Base-by-base conservation (phyloP, 495 filamentous ascomycete genomes). In the Podospora didyma region DNA sequence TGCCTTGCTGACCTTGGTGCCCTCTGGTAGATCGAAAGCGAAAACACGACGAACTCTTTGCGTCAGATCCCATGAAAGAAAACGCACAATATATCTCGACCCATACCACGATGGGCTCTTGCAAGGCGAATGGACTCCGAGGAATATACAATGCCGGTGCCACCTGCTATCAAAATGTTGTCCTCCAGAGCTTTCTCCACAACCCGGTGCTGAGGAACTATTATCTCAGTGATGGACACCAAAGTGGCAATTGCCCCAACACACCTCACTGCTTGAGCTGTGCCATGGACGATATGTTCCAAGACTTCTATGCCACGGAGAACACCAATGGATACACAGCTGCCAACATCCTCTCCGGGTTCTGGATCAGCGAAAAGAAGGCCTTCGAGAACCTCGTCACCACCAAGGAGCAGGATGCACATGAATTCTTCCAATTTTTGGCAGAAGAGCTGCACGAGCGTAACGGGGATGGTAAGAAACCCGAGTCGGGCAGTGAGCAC, bases 71-170 rank as follows among this genome's bases (percentile, higher is more conserved):
- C 22, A 64, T 72, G 23, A 82, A 80, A 58, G 84, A 89, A 26
- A 83, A 86, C 55, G 75, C 80, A 17, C 69, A 76, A 50, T 82
- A 80, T 63, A 81, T 89, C 55, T 70, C 79, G 19, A 57, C 73
- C 26, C 86, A 89, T 64, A 84, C 86, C 11, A 79, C 74, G 6
- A 66, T 77, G 21, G 79, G 80, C 17, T 85, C 88, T 1, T 91
- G 88, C 67, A 85, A 84, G 37, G 85, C 87, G 3, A 85, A 78
- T 37, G 87, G 87, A 7, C 77, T 94, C 28, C 85, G 92, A 7
- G 92, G 92, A n/a, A 85, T 97, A 37, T 92, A 89, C 67, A 97
- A 97, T 67, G 90, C 95, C 69, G 92, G 92, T 14, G 88, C 90
- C 19, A 96, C 92, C 4, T 97, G 92, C 73, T 97, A 94, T 68